Conservation (phyloP, 2,329 filamentous ascomycete genomes). For the Hymenoscyphus repandus region DNA sequence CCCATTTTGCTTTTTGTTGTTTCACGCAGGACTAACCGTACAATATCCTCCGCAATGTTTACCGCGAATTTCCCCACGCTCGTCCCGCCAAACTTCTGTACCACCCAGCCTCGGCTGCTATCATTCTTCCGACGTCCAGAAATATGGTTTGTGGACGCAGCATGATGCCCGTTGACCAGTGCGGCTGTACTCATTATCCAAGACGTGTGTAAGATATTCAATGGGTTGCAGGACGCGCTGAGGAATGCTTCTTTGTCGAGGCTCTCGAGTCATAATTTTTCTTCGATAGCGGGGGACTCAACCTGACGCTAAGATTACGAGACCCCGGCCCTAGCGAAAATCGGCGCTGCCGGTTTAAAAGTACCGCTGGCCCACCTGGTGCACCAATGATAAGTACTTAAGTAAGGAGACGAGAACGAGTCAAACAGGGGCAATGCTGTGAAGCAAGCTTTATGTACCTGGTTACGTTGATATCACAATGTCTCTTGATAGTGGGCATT, state of each 20-base stretch:
- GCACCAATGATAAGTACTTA: too few species aligned
- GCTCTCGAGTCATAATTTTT: slow-evolving; percentile 15
- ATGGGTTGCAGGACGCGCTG: slow-evolving; percentile 1
- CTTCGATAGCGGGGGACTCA: not conserved
- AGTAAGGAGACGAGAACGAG: too few species aligned
- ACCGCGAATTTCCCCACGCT: slow-evolving; percentile 90
- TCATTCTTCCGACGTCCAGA: slow-evolving; percentile 28
- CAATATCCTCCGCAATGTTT: slow-evolving; percentile 68
- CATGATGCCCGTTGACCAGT: slow-evolving; percentile 14
- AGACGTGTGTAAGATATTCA: slow-evolving; percentile 1
- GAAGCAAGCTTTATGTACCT: too few species aligned
- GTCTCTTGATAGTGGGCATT: too few species aligned
- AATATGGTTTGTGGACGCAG: slow-evolving; percentile 8
- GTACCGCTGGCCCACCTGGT: too few species aligned
- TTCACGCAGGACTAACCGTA: slow-evolving; percentile 42
- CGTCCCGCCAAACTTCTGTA: slow-evolving; percentile 94
- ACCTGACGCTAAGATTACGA: not conserved
- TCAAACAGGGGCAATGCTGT: too few species aligned
- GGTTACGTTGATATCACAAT: too few species aligned
- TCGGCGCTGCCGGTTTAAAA: not conserved
- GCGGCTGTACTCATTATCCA: slow-evolving; percentile 20
- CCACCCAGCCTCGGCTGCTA: slow-evolving; percentile 57
- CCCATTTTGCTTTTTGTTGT: slow-evolving; percentile 11
- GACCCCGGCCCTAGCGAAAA: not conserved
- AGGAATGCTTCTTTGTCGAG: not conserved